A percentile compares a stretch with the other conserved stretches of the same genome.
These are phyloP conservation scores for Acer yangbiense DNA, from an alignment of 345 rosid genomes.

Conservation along the genomic window DNA sequence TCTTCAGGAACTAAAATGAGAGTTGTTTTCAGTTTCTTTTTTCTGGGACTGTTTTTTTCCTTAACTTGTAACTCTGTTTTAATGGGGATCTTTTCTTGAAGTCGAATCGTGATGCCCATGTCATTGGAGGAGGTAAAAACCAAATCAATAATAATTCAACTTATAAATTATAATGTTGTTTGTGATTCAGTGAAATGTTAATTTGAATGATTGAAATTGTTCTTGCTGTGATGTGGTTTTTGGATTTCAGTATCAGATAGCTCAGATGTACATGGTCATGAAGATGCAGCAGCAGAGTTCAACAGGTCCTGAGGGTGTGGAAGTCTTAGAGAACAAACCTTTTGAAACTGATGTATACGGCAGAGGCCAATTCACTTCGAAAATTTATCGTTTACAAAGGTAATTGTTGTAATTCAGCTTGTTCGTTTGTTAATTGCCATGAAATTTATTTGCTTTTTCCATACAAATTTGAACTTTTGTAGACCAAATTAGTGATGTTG, in stretches of 20 bases:
- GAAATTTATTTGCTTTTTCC: neutral
- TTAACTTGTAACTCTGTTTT: conserved; percentile 28
- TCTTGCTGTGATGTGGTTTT: neutral
- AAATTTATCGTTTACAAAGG: conserved; percentile 70
- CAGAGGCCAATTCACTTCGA: conserved; percentile 57
- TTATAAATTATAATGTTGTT: neutral
- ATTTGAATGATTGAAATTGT: no score
- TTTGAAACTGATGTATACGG: conserved; percentile 51
- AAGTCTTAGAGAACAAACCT: conserved; percentile 51
- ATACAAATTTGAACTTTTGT: neutral
- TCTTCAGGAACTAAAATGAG: no score
- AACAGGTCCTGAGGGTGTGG: conserved; percentile 58
- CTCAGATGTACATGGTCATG: conserved; percentile 62
- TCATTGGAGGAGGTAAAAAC: conserved; percentile 63
- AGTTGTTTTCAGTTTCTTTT: neutral
- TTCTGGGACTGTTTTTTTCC: conserved; percentile 18
- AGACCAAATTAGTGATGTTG: neutral
- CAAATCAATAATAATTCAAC: neutral
- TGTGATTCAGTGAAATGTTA: no score
- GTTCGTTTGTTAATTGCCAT: neutral
- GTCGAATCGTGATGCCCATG: conserved; percentile 73
- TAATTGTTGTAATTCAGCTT: conserved; percentile 14
- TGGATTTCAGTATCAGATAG: conserved; percentile 63
- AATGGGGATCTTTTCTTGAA: conserved; percentile 27
- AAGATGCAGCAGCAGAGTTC: conserved; percentile 73